phyloP scores from a whole-genome alignment of 345 rosid species.

The Populus euphratica region DNA sequence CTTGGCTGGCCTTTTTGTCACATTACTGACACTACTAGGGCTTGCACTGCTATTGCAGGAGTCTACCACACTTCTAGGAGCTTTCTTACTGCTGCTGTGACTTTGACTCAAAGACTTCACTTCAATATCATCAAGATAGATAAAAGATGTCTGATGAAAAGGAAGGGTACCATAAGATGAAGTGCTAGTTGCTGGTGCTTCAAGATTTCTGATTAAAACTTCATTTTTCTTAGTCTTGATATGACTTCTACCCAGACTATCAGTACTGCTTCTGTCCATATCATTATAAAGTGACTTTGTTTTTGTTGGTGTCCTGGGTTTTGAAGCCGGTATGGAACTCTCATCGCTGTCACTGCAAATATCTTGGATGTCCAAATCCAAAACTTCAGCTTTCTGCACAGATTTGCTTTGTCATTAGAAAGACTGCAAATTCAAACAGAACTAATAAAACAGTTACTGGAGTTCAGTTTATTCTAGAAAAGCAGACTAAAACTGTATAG shows the following conservation, averaged over 20 bases:
- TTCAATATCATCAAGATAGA: neutral
- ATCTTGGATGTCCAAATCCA: constrained; percentile 7
- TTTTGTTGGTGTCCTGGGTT: neutral
- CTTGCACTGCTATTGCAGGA: neutral
- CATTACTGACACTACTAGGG: neutral
- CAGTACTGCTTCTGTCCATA: neutral
- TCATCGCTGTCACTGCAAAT: constrained; percentile 2
- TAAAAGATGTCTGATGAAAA: neutral
- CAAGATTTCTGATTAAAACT: neutral
- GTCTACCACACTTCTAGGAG: neutral
- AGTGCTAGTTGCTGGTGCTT: neutral
- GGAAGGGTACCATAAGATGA: neutral
- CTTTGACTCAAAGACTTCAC: too few relatives aligned
- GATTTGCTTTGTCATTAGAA: neutral
- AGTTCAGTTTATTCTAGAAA: too few relatives aligned
- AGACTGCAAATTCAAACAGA: neutral
- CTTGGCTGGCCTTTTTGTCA: neutral
- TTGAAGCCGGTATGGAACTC: neutral
- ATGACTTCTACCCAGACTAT: neutral
- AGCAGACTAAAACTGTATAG: too few relatives aligned
- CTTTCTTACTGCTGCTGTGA: neutral
- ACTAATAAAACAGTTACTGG: neutral
- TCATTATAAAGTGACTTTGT: neutral
- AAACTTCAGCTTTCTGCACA: constrained; percentile 10
- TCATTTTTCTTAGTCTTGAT: neutral